Evolutionary conservation across 2,329 filamentous ascomycete species (phyloP).

Genomic region (Colletotrichum tabaci): DNA sequence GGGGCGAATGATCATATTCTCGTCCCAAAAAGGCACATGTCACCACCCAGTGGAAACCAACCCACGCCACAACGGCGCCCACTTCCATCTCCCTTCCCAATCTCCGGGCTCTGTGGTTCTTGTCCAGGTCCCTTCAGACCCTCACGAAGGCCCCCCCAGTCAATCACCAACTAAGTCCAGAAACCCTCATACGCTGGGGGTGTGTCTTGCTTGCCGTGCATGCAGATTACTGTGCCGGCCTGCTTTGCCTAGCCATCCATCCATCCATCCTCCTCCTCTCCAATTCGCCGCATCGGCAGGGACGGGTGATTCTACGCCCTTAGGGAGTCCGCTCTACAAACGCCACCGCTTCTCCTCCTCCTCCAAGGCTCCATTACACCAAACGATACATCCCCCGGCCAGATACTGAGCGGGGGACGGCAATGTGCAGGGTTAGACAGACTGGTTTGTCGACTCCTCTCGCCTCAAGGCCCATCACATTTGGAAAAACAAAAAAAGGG

Average conservation of each 20-base stretch:
- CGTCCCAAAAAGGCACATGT: background rate
- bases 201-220: constrained; percentile 6
- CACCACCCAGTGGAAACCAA: background rate
- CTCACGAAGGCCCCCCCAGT: background rate
- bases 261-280: background rate
- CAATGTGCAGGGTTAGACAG: background rate
- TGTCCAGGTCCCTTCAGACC: background rate
- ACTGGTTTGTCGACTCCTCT: background rate
- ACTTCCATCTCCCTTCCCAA: background rate
- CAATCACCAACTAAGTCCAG: background rate
- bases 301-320: background rate
- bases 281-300: background rate
- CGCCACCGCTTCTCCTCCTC: background rate
- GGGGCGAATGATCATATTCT: background rate
- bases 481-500: too few relatives aligned
- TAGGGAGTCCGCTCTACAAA: background rate
- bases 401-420: background rate
- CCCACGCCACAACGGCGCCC: background rate
- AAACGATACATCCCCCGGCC: background rate
- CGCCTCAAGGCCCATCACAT: too few relatives aligned
- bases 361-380: background rate
- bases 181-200: background rate
- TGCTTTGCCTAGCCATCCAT: background rate
- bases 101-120: background rate
- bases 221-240: background rate